Conservation (phyloP, 306 rosid species). For the Oemleria cerasiformis region DNA sequence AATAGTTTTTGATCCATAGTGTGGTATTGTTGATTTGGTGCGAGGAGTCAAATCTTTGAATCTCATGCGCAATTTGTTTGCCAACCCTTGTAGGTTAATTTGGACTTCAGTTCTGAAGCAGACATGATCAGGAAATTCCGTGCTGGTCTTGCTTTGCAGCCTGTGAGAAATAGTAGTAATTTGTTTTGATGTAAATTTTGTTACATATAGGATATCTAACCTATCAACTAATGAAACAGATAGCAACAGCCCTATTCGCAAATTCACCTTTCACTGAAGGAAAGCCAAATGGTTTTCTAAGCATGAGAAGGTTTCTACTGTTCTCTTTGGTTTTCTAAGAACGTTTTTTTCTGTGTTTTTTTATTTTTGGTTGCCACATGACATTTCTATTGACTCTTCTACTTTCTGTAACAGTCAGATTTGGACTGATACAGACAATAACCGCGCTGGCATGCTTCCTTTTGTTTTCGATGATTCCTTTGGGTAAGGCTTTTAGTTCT, state of each 20-base stretch:
- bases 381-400: conserved; percentile 23
- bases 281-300: conserved; percentile 88
- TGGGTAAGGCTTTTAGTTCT: conserved; percentile 46
- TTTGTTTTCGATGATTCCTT: conserved; percentile 92
- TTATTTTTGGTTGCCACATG: conserved; percentile 1
- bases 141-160: conserved; percentile 93
- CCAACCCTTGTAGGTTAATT: conserved; percentile 69
- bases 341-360: conserved; percentile 14
- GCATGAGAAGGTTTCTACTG: conserved; percentile 80
- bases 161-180: conserved; percentile 56
- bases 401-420: conserved; percentile 59
- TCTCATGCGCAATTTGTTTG: conserved; percentile 3
- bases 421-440: conserved; percentile 89
- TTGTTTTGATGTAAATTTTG: conserved; percentile 21
- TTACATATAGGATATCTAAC: conserved; percentile 27
- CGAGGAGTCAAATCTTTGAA: conserved; percentile 22
- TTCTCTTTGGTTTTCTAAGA: conserved; percentile 16
- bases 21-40: conserved; percentile 16
- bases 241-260: conserved; percentile 97
- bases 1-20: neutral
- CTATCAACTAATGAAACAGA: conserved; percentile 53
- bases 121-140: conserved; percentile 96
- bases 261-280: conserved; percentile 96
- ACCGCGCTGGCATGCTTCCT: conserved; percentile 95
- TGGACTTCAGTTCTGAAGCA: conserved; percentile 90